phyloP scores from a whole-genome alignment of 2,329 filamentous ascomycete species.

The Epicoccum sorghinum region DNA sequence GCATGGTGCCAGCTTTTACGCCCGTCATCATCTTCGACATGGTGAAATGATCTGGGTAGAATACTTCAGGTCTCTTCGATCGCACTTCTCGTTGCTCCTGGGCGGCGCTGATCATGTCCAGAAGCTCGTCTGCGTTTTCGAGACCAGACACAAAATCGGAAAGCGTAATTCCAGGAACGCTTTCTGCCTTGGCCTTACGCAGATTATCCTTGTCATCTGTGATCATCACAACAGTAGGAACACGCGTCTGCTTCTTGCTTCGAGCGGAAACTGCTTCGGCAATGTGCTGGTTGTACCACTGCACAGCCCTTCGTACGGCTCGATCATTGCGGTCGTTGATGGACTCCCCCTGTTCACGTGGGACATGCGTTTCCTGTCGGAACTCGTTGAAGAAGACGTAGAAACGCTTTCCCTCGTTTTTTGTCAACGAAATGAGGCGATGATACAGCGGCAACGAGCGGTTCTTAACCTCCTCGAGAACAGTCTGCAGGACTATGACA shows the following conservation, averaged over 20 bases:
- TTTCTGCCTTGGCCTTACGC: conserved; percentile 77
- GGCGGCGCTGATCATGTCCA: conserved; percentile 91
- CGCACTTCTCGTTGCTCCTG: conserved; percentile 70
- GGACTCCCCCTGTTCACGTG: conserved; percentile 75
- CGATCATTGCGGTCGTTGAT: conserved; percentile 98
- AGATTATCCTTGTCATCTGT: conserved; percentile 92
- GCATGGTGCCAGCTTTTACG: conserved; percentile 83
- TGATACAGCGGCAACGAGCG: conserved; percentile 94
- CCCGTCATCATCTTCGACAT: conserved; percentile 95
- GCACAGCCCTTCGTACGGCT: conserved; percentile 81
- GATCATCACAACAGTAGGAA: conserved; percentile 87
- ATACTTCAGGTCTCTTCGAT: conserved; percentile 70
- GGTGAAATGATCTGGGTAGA: conserved; percentile 89
- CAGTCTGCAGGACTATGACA: conserved; percentile 94
- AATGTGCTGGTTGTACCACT: conserved; percentile 90
- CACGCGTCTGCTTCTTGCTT: conserved; percentile 56
- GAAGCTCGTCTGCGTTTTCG: conserved; percentile 80
- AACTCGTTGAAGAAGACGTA: conserved; percentile 99
- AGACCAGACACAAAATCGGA: conserved; percentile 81
- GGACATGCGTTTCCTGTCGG: conserved; percentile 85
- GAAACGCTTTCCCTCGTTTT: conserved; percentile 95
- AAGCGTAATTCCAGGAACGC: conserved; percentile 69
- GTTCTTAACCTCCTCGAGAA: conserved; percentile 94
- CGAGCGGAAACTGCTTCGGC: conserved; percentile 63
- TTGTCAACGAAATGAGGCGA: conserved; percentile 85